These are phyloP conservation scores for Wolfiporia cocos DNA, from an alignment of 1,284 basidiomycete species.

Conservation along the genomic window DNA sequence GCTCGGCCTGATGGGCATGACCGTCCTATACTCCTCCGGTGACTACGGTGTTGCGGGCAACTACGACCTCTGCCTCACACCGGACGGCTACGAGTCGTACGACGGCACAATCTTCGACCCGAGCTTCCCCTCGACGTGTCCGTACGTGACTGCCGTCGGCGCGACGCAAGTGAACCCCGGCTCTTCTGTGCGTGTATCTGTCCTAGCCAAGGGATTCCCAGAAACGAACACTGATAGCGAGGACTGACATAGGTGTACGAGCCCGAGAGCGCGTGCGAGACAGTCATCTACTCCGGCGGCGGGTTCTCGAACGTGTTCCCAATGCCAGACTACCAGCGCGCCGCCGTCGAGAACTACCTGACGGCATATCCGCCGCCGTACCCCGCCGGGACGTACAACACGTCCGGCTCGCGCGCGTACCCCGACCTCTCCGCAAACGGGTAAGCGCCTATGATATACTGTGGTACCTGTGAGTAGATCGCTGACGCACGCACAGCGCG, in stretches of 20 bases:
- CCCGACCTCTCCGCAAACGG: constrained; percentile 33
- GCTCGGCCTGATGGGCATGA: constrained; percentile 26
- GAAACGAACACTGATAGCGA: neutral
- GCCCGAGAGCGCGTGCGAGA: constrained; percentile 4
- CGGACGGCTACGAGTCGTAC: constrained; percentile 30
- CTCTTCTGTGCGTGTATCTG: constrained; percentile 22
- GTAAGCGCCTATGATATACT: neutral
- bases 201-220: no score
- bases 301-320: constrained; percentile 29
- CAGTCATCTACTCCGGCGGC: constrained; percentile 9
- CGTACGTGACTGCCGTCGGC: constrained; percentile 51
- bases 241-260: constrained; percentile 3
- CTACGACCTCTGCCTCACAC: constrained; percentile 33
- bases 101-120: constrained; percentile 40
- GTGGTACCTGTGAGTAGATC: neutral
- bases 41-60: constrained; percentile 46
- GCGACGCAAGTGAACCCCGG: constrained; percentile 45
- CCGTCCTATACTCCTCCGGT: constrained; percentile 45
- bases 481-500: neutral
- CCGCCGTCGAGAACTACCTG: constrained; percentile 13
- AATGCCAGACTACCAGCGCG: constrained; percentile 25
- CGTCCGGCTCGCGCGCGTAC: constrained; percentile 27
- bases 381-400: constrained; percentile 5
- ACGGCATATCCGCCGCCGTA: constrained; percentile 11
- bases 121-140: constrained; percentile 49